These are phyloP conservation scores for Allium cepa DNA, from an alignment of 106 monocot species.

Conservation along the genomic window DNA sequence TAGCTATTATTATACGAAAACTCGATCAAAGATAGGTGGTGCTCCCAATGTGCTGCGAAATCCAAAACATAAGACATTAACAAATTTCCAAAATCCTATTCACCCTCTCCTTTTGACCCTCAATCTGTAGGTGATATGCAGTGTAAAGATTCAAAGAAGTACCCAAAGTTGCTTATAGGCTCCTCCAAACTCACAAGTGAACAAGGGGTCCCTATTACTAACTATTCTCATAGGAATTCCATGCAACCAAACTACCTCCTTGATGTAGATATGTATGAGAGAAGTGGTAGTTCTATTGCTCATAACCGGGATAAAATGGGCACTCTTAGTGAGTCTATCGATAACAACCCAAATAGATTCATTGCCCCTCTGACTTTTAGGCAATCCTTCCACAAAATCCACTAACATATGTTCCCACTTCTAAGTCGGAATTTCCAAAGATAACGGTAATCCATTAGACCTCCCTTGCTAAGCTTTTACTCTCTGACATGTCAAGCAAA, in stretches of 20 bases:
- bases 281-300: not conserved
- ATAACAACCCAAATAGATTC: not conserved
- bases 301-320: not conserved
- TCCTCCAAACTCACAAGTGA: not conserved
- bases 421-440: not conserved
- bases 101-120: not conserved
- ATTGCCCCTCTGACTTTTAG: not conserved
- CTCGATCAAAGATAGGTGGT: not conserved
- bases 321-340: not conserved
- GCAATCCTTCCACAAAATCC: not conserved
- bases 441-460: not conserved
- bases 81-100: not conserved
- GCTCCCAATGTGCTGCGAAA: not conserved
- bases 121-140: not conserved
- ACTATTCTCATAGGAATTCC: not conserved
- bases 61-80: not conserved
- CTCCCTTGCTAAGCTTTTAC: not conserved
- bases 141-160: not conserved
- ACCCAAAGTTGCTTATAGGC: not conserved
- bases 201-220: not conserved
- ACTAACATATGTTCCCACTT: not conserved
- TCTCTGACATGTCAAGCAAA: not conserved
- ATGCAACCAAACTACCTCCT: not conserved
- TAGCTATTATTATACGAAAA: not conserved
- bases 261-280: not conserved